A percentile compares a stretch with the other conserved stretches of the same genome.
These are phyloP conservation scores for Xylariaceae sp. DNA, from an alignment of 2,329 filamentous ascomycete species.

Conservation along the genomic window DNA sequence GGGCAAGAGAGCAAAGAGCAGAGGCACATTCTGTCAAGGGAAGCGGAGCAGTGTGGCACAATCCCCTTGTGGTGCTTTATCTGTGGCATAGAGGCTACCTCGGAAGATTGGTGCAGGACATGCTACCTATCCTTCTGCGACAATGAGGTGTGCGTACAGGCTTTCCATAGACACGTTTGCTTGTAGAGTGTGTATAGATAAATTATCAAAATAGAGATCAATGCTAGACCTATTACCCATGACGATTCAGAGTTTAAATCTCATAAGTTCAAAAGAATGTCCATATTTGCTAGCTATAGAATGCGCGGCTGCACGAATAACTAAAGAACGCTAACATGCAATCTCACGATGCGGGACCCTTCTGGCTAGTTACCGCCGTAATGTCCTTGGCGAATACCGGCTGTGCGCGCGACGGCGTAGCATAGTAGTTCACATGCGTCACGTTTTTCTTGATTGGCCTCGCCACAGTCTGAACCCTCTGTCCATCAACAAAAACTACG, in stretches of 20 bases:
- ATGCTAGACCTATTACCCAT: constrained; percentile 1
- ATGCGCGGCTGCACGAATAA: too few relatives aligned
- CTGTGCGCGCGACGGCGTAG: constrained; percentile 9
- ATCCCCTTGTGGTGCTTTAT: constrained; percentile 29
- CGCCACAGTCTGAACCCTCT: constrained; percentile 1
- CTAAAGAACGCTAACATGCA: too few relatives aligned
- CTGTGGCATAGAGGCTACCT: constrained; percentile 28
- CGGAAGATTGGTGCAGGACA: constrained; percentile 27
- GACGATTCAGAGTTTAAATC: too few relatives aligned
- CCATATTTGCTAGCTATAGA: too few relatives aligned
- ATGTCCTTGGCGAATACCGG: constrained; percentile 23
- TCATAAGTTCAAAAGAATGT: too few relatives aligned
- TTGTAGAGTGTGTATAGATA: constrained; percentile 6
- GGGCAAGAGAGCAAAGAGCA: constrained; percentile 24
- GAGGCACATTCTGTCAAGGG: constrained; percentile 16
- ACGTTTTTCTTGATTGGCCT: constrained; percentile 23
- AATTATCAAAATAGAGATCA: constrained; percentile 1
- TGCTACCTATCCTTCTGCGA: constrained; percentile 27
- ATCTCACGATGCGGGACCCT: too few relatives aligned
- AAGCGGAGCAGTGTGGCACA: constrained; percentile 17
- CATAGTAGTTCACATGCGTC: constrained; percentile 27
- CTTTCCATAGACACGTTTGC: constrained; percentile 29
- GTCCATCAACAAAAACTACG: constrained; percentile 19
- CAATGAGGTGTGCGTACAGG: constrained; percentile 26
- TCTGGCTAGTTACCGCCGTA: constrained; percentile 19